These are phyloP conservation scores for Alopecurus myosuroides DNA, from an alignment of 176 grass and related monocot genomes.

Conservation along the genomic window DNA sequence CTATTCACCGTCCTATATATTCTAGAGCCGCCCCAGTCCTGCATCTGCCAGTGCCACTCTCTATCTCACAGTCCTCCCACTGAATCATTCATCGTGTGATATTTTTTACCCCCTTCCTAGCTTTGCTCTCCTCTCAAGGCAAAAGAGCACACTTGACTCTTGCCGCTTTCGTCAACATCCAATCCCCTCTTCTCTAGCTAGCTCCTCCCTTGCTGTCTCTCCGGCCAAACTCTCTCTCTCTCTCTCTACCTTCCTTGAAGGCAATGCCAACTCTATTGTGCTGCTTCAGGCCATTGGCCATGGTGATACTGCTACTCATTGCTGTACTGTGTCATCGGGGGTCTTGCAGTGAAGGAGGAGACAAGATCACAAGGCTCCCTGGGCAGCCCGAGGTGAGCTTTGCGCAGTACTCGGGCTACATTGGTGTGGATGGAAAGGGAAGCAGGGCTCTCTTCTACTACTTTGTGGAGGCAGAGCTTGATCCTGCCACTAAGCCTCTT, in stretches of 20 bases:
- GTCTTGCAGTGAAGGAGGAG: conserved; percentile 31
- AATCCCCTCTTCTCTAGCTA: conserved; percentile 1
- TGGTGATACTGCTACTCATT: conserved; percentile 22
- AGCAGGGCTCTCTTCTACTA: conserved; percentile 96
- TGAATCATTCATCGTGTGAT: conserved; percentile 44
- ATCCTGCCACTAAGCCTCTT: conserved; percentile 71
- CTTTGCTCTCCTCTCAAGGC: conserved; percentile 45
- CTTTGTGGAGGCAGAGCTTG: conserved; percentile 83
- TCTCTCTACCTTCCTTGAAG: conserved; percentile 4
- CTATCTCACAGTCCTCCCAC: neutral
- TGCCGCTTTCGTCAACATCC: neutral
- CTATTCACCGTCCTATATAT: conserved; percentile 36
- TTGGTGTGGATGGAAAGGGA: conserved; percentile 55
- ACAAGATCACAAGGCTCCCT: conserved; percentile 70
- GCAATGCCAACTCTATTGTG: conserved; percentile 19
- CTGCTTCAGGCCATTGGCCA: conserved; percentile 19
- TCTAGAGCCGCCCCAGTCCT: conserved; percentile 7
- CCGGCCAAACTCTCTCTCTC: conserved; percentile 1
- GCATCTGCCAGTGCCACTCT: conserved; percentile 26
- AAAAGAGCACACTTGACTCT: conserved; percentile 61
- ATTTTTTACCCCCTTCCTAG: neutral
- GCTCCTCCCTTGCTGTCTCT: neutral
- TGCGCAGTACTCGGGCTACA: conserved; percentile 82
- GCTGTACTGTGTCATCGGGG: conserved; percentile 20
- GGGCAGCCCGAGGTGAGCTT: conserved; percentile 87